Percentiles rank a stretch among this genome's conserved stretches.
These are phyloP conservation scores for Clarireedia homoeocarpa DNA, from an alignment of 2,329 filamentous ascomycete genomes.

Conservation along the genomic window DNA sequence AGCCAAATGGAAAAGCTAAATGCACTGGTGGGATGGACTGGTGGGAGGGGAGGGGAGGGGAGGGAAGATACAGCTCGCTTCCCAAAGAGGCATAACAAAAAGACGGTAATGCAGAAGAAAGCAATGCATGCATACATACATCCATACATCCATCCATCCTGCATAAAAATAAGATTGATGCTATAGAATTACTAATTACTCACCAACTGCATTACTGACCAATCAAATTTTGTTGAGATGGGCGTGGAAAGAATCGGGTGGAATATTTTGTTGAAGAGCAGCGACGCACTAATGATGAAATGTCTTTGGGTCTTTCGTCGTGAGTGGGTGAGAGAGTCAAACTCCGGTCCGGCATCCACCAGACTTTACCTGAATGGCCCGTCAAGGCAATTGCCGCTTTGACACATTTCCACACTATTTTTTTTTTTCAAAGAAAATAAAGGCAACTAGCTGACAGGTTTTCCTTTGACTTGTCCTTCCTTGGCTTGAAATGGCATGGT, in stretches of 20 bases:
- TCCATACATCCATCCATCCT: neutral
- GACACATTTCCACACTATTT: neutral
- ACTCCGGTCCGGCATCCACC: neutral
- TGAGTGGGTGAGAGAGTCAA: neutral
- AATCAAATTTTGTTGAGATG: neutral
- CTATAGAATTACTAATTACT: neutral
- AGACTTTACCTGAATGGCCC: neutral
- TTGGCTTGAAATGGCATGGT: neutral
- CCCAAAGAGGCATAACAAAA: neutral
- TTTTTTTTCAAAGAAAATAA: neutral
- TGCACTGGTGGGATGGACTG: too few relatives aligned
- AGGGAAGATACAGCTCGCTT: neutral
- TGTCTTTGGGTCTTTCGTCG: neutral
- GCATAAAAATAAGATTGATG: slow-evolving; percentile 6
- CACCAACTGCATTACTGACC: neutral
- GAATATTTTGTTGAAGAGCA: neutral
- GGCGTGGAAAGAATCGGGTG: neutral
- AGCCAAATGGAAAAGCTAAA: too few relatives aligned
- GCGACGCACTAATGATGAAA: neutral
- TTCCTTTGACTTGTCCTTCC: neutral
- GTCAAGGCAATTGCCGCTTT: neutral
- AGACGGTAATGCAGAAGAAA: slow-evolving; percentile 3
- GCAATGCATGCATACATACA: neutral
- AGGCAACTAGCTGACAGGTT: neutral
- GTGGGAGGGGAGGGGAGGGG: too few relatives aligned